Evolutionary conservation across 371 early-diverging fungal species (phyloP).

Genomic region (Chytridium lagenaria): DNA sequence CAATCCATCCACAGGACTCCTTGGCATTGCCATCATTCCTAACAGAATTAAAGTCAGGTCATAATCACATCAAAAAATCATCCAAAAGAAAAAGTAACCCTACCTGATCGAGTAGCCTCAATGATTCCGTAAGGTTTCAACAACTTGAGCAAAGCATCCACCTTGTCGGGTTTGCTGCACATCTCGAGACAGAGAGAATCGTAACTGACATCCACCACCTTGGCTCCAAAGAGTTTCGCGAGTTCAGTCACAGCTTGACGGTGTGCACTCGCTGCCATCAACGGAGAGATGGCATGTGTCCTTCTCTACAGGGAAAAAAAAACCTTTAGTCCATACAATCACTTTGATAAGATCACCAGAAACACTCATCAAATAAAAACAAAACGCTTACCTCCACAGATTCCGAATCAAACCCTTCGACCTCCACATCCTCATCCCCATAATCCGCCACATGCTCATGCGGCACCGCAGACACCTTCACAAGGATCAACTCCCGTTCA

Average conservation of each 20-base stretch:
- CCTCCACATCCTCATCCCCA: slow-evolving; percentile 21
- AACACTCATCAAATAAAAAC: neutral
- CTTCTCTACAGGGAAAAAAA: slow-evolving; percentile 3
- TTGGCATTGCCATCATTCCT: slow-evolving; percentile 94
- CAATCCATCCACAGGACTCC: slow-evolving; percentile 77
- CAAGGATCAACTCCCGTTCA: slow-evolving; percentile 88
- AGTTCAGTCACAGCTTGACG: slow-evolving; percentile 82
- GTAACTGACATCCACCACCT: slow-evolving; percentile 86
- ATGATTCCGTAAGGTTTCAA: slow-evolving; percentile 93
- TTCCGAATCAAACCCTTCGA: slow-evolving; percentile 15
- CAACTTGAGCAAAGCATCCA: slow-evolving; percentile 90
- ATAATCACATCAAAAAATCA: neutral
- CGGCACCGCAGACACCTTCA: slow-evolving; percentile 90
- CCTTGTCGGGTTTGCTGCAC: slow-evolving; percentile 82
- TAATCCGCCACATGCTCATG: slow-evolving; percentile 48
- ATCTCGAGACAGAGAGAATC: slow-evolving; percentile 86
- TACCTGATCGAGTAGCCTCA: slow-evolving; percentile 91
- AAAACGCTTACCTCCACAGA: neutral
- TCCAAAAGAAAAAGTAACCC: slow-evolving; percentile 5
- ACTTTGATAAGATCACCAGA: neutral
- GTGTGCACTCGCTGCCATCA: slow-evolving; percentile 75
- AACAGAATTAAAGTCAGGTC: no score
- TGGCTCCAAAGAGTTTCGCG: slow-evolving; percentile 83
- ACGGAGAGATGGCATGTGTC: slow-evolving; percentile 39
- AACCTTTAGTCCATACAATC: neutral